Percentiles rank a stretch among this genome's conserved stretches.
Evolutionary conservation across 257 asterid species (phyloP).

Genomic region (Nicotiana otophora): DNA sequence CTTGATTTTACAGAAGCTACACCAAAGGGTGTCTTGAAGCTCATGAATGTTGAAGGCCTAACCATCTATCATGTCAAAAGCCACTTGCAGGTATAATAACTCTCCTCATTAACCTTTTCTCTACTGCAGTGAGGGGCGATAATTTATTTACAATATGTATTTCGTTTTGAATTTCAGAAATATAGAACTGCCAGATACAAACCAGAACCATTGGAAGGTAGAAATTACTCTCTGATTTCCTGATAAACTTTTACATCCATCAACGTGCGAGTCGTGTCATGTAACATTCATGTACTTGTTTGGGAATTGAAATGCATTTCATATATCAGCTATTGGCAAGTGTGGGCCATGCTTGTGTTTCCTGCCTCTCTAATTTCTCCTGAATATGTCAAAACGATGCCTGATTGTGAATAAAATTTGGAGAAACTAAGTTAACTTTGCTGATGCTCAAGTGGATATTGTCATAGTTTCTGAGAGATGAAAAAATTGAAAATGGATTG

Average conservation of each 20-base stretch:
- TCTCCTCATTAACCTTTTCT: background rate
- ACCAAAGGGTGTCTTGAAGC: constrained; percentile 80
- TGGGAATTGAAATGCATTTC: background rate
- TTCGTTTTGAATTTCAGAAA: constrained; percentile 47
- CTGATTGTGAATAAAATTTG: background rate
- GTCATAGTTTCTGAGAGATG: background rate
- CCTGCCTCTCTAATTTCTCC: background rate
- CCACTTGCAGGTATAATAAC: constrained; percentile 62
- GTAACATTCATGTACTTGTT: background rate
- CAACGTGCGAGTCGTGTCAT: background rate
- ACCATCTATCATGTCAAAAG: constrained; percentile 86
- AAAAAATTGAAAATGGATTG: background rate
- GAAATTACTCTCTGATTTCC: constrained; percentile 6
- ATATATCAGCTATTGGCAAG: background rate
- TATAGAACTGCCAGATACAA: constrained; percentile 77
- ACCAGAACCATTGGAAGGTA: constrained; percentile 78
- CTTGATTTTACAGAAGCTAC: constrained; percentile 40
- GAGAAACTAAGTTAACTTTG: background rate
- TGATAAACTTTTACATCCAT: background rate
- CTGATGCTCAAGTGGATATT: background rate
- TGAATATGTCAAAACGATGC: background rate
- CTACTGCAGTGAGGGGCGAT: background rate
- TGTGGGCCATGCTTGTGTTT: background rate
- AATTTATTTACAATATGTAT: background rate
- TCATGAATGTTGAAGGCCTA: constrained; percentile 71